A percentile compares a stretch with the other conserved stretches of the same genome.
phyloP scores from a whole-genome alignment of 768 basidiomycete species.

The Dictyophora rubrovolvata region DNA sequence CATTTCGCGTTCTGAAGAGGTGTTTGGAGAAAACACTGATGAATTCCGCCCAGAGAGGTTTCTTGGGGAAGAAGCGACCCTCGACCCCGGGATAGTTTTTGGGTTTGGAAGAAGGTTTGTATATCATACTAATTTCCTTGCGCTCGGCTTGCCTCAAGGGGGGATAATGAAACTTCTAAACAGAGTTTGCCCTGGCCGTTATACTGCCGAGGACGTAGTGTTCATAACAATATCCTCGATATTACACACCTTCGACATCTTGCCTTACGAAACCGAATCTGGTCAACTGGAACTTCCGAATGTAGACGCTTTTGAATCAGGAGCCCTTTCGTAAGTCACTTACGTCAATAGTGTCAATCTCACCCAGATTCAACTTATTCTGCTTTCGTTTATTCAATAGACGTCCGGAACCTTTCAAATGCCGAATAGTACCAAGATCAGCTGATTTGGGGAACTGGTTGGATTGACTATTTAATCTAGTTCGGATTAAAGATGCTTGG shows the following conservation, averaged over 20 bases:
- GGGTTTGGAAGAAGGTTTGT: constrained; percentile 4
- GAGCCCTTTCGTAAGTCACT: background rate
- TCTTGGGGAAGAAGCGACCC: background rate
- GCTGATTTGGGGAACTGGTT: too few species aligned
- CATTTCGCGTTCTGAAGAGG: constrained; percentile 22
- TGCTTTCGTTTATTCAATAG: background rate
- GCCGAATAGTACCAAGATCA: background rate
- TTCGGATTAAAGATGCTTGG: too few species aligned
- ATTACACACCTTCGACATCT: constrained; percentile 5
- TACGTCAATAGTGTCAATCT: background rate
- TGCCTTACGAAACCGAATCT: background rate
- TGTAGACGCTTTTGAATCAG: background rate
- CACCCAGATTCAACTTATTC: background rate
- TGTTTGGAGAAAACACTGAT: constrained; percentile 19
- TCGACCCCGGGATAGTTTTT: background rate
- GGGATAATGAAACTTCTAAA: background rate
- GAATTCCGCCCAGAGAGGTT: constrained; percentile 23
- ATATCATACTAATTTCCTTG: background rate
- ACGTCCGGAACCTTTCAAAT: background rate
- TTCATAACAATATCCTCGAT: constrained; percentile 6
- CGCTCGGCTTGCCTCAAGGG: background rate
- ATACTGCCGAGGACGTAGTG: constrained; percentile 3
- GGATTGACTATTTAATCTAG: too few species aligned
- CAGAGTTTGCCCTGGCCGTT: constrained; percentile 10
- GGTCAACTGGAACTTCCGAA: background rate